Conservation (phyloP, 2,329 filamentous ascomycete genomes). For the Alternaria hordeiaustralica region DNA sequence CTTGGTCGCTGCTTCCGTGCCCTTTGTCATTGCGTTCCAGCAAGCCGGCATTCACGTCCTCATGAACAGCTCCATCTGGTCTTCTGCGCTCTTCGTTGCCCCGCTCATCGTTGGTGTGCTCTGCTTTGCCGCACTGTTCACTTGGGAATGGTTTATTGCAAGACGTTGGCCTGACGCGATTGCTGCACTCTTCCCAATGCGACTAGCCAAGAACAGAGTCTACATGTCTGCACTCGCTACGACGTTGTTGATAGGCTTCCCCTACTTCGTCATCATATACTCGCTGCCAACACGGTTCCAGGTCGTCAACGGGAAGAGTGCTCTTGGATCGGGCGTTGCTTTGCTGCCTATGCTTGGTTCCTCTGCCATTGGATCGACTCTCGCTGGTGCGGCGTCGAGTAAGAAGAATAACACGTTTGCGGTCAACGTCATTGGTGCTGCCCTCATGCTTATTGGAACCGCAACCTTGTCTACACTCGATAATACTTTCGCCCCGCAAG, state of each 20-base stretch:
- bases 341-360: conserved; percentile 14
- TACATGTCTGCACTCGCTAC: conserved; percentile 7
- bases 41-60: conserved; percentile 50
- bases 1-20: conserved; percentile 58
- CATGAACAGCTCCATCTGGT: conserved; percentile 6
- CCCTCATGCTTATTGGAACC: conserved; percentile 10
- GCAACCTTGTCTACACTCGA: conserved; percentile 9
- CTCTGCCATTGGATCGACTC: conserved; percentile 9
- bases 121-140: conserved; percentile 6
- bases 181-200: conserved; percentile 6
- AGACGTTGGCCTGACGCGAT: conserved; percentile 5
- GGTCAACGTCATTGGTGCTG: conserved; percentile 7
- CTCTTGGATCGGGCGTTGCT: conserved; percentile 10
- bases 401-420: conserved; percentile 15
- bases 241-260: conserved; percentile 11
- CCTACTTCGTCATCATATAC: conserved; percentile 14
- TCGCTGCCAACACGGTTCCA: conserved; percentile 14
- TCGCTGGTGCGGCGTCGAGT: conserved; percentile 9
- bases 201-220: conserved; percentile 8
- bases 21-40: conserved; percentile 66
- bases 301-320: conserved; percentile 9
- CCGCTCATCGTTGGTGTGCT: conserved; percentile 5
- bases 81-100: conserved; percentile 4
- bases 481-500: not conserved
- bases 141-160: conserved; percentile 11